Percentiles rank a stretch among this genome's conserved stretches.
Evolutionary conservation across 192 early-diverging fungal genomes (phyloP).

Genomic region (Chytriomyces confervae): DNA sequence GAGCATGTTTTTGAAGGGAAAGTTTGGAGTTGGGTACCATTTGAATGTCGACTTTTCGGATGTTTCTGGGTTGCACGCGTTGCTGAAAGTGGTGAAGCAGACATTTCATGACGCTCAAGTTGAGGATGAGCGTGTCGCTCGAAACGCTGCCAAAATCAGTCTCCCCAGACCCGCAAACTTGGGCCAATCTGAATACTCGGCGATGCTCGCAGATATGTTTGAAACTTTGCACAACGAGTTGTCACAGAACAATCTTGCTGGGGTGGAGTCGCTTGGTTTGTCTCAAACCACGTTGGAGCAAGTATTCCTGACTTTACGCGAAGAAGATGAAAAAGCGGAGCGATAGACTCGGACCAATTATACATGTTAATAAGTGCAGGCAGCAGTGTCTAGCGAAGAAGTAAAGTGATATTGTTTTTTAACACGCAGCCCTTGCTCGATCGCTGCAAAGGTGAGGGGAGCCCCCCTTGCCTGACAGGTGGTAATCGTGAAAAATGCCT

Average conservation of each 20-base stretch:
- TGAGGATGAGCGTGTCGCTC: constrained; percentile 37
- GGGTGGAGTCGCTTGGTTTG: constrained; percentile 4
- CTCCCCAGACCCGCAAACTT: not conserved
- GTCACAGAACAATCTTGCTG: not conserved
- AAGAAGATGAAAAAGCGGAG: not conserved
- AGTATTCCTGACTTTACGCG: constrained; percentile 53
- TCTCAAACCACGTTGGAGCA: constrained; percentile 61
- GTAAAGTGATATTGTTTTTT: too few relatives aligned
- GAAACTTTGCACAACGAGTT: not conserved
- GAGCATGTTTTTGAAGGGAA: constrained; percentile 59
- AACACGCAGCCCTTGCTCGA: too few relatives aligned
- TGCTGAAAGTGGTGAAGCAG: constrained; percentile 56
- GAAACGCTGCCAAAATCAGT: constrained; percentile 56
- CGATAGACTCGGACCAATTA: not conserved
- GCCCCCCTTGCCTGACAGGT: too few relatives aligned
- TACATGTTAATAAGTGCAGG: too few relatives aligned
- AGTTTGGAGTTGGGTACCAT: constrained; percentile 61
- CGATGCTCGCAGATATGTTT: not conserved
- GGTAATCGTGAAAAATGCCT: too few relatives aligned
- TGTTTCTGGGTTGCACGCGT: constrained; percentile 42
- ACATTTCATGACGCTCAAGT: not conserved
- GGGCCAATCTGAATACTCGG: not conserved
- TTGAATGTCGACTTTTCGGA: constrained; percentile 48
- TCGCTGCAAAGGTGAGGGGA: too few relatives aligned
- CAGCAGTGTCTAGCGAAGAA: too few relatives aligned